Evolutionary conservation across 768 basidiomycete genomes (phyloP), one percentile per base, ranked within the genome.

Genomic region (Tubosaeta sp.): DNA sequence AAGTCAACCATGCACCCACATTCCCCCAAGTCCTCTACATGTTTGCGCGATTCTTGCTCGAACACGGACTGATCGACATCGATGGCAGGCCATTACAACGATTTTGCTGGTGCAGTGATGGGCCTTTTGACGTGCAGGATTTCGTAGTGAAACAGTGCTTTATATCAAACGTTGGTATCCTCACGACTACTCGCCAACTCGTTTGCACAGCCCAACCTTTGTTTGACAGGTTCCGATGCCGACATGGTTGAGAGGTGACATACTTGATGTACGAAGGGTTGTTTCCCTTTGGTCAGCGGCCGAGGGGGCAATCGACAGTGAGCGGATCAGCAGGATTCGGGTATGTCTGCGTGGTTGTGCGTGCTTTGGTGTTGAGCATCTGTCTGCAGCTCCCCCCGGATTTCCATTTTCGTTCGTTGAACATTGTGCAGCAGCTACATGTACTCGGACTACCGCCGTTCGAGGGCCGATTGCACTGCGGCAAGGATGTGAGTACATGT

Each of bases 141-240:
- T 92, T 93, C 59, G 81, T 92, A 49, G 82, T 89, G 44, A 94
- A 93, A 67, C 90, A 93, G 66, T 91, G 86, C 63, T 92, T 90
- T 66, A 89, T 93, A 59, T 92, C 90, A 43, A 80, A 83, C 67
- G 86, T 85, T 49, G 56, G 74, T 72, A 49, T 57, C 49, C 29
- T 30, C 49, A 50, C 44, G 31, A 34, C 40, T 40, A 42, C 10
- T 27, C 0, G 5, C 12, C 11, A n/a, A 48, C 49, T 25, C 34
- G 34, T 12, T n/a, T n/a, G 24, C 36, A n/a, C 41, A n/a, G 35
- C 49, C 21, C 49, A 49, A 55, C 22, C 16, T 19, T 57, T 52
- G 42, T 48, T 58, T 55, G 49, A 51, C 67, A 86, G 82, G 73
- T 87, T 19, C 61, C 74, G 21, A 79, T 91, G 65, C 91, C 92